A percentile compares a stretch with the other conserved stretches of the same genome.
Conservation (phyloP, 1,284 basidiomycete genomes). For the Meira miltonrushii region DNA sequence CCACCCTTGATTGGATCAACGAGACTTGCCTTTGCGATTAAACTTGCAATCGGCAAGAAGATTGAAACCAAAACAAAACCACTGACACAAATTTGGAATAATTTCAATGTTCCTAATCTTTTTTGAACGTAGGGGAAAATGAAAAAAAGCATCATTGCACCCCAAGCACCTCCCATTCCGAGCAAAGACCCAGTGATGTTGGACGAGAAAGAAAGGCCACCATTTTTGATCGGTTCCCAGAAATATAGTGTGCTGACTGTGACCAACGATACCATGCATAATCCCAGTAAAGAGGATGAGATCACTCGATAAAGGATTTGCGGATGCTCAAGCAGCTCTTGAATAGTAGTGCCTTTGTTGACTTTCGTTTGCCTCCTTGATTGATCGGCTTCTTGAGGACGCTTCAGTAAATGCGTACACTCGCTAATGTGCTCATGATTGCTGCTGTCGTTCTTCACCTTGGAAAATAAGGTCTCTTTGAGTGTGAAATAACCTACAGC, state of each 20-base stretch:
- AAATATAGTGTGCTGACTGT: not conserved
- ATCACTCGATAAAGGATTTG: too few species aligned
- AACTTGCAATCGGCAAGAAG: conserved; percentile 45
- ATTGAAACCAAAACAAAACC: conserved; percentile 47
- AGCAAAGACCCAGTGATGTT: conserved; percentile 35
- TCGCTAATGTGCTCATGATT: too few species aligned
- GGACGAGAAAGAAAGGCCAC: conserved; percentile 25
- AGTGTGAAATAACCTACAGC: conserved; percentile 43
- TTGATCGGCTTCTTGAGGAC: too few species aligned
- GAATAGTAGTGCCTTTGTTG: too few species aligned
- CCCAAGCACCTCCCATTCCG: conserved; percentile 39
- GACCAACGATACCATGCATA: not conserved
- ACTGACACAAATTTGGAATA: conserved; percentile 47
- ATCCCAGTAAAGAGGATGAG: not conserved
- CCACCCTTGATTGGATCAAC: not conserved
- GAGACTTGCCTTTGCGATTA: conserved; percentile 20
- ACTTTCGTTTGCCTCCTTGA: too few species aligned
- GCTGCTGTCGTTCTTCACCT: conserved; percentile 24
- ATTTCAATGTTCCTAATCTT: conserved; percentile 42
- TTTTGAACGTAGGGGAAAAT: conserved; percentile 53
- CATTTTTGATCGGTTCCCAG: conserved; percentile 25
- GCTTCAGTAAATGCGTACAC: too few species aligned
- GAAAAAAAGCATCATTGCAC: conserved; percentile 45
- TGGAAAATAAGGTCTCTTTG: conserved; percentile 44
- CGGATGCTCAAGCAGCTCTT: too few species aligned